Evolutionary conservation across 1,284 basidiomycete genomes (phyloP), one percentile per base, ranked within the genome.

Genomic region (Phenoliferia sp.): DNA sequence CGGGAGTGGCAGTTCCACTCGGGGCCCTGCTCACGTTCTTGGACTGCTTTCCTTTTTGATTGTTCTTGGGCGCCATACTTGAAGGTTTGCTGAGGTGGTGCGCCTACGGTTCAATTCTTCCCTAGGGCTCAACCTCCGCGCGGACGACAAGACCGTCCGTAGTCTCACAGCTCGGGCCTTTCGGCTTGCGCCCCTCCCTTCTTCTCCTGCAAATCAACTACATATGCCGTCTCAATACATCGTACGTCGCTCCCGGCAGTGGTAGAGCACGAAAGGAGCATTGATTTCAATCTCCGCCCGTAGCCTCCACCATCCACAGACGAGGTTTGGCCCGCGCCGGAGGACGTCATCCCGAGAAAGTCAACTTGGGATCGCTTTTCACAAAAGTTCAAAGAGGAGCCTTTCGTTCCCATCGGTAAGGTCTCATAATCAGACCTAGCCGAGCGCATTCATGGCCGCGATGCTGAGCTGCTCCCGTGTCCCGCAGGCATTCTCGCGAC

Each of bases 321-420:
- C 55, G 61, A 67, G 33, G 32, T 32, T 12, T 63, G 61, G 61
- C 61, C 65, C 29, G 28, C 48, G 26, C 28, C 56, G 7, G 64
- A 64, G 15, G 29, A 54, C 19, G 35, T 54, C 5, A 54, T 68
- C 3, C 62, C 60, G 3, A 65, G 57, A 2, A 68, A 68, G 33
- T 59, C 63, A 19, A 71, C 64, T 39, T 72, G 71, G 69, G 58
- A 66, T 15, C 69, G 68, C 61, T 69, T 72, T 58, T 36, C 52
- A 10, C 54, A 59, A n/a, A 76, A 76, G 66, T 71, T 71, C 65
- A 74, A 73, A 63, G 76, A 77, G 65, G 75, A 77, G 59, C 76
- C 76, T 1, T 62, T 76, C 36, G 76, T 77, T 12, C 76, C 76
- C 10, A 55, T 75, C 59, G 76, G 76, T 72, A n/a, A n/a, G n/a